Base-by-base conservation (phyloP, 2,329 filamentous ascomycete genomes). In the Rhynchosporium graminicola region DNA sequence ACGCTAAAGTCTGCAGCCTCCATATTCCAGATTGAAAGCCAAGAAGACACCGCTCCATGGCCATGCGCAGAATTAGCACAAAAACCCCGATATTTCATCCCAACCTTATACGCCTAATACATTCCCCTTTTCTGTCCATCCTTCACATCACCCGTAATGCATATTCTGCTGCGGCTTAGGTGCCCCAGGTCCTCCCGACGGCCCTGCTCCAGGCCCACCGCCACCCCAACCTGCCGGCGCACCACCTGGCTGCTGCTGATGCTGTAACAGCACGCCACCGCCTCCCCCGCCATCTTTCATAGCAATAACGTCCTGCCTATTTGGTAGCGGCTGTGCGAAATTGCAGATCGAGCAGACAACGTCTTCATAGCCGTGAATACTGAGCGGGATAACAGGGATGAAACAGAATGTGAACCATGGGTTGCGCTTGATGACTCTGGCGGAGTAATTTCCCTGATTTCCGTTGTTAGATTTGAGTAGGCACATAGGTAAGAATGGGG, bases 361-460 rank as follows among this genome's bases (percentile, higher is more conserved):
- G 71, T 92, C 89, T 69, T 87, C 80, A 76, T 88, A 87, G 60
- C 85, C 85, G 62, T 84, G 81, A 67, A 87, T 79, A 51, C 84
- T 87, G 71, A 92, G 87, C 0, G 90, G 90, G 31, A 93, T 80
- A 51, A 93, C 75, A 55, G 90, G 90, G 59, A 92, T 76, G 76
- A 90, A 92, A 80, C 89, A 92, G 72, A 92, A 87, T 4, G 90
- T 92, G 72, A 92, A 92, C 87, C 88, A 92, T 47, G 86, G 85
- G 63, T 87, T 81, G 63, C 80, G 82, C 75, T 87, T 87, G 71
- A 86, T 79, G 62, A 87, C 85, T 65, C 78, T 79, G 13, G 79
- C 86, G 2, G 81, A 79, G 76, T 83, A 85, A 78, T 88, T 88
- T 58, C 86, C 85, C 73, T 75, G 56, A 15, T 26, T 36, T 36